Conservation (phyloP, 352 stramenopile genomes). For the Phytophthora vignae region DNA sequence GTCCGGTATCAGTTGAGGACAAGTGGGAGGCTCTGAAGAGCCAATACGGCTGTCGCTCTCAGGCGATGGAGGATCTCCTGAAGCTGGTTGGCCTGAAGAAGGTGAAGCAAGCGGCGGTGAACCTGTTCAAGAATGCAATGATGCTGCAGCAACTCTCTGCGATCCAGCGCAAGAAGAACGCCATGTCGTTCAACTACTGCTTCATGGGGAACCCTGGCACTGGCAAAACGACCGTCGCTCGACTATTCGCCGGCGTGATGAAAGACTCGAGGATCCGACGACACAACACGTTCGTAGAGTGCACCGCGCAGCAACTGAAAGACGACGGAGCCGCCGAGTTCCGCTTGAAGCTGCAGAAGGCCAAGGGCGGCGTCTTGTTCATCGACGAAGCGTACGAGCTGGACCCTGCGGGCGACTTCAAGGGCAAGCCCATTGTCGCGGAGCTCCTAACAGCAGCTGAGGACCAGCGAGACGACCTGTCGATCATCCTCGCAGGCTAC, state of each 20-base stretch:
- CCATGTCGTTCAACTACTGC: slow-evolving; percentile 74
- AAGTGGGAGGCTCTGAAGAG: slow-evolving; percentile 73
- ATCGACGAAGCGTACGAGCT: slow-evolving; percentile 95
- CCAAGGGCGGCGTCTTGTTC: slow-evolving; percentile 90
- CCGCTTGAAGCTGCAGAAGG: slow-evolving; percentile 72
- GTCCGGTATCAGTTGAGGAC: slow-evolving; percentile 38
- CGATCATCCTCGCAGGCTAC: slow-evolving; percentile 93
- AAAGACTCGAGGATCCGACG: slow-evolving; percentile 74
- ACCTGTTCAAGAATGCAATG: slow-evolving; percentile 82
- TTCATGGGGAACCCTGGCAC: slow-evolving; percentile 81
- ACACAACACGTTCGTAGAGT: slow-evolving; percentile 48
- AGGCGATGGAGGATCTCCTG: slow-evolving; percentile 85
- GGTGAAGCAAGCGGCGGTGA: slow-evolving; percentile 81
- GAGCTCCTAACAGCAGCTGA: slow-evolving; percentile 90
- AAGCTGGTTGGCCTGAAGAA: slow-evolving; percentile 84
- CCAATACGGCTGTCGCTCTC: slow-evolving; percentile 52
- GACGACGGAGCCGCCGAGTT: slow-evolving; percentile 76
- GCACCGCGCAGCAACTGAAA: slow-evolving; percentile 77
- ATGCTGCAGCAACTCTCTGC: slow-evolving; percentile 60
- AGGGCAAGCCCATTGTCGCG: slow-evolving; percentile 88
- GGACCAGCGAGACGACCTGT: slow-evolving; percentile 84
- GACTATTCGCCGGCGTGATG: slow-evolving; percentile 85
- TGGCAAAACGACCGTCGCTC: slow-evolving; percentile 84
- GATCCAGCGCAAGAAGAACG: slow-evolving; percentile 76
- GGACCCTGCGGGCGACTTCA: slow-evolving; percentile 79